Evolutionary conservation across 306 rosid genomes (phyloP).

Genomic region (Cicer arietinum): DNA sequence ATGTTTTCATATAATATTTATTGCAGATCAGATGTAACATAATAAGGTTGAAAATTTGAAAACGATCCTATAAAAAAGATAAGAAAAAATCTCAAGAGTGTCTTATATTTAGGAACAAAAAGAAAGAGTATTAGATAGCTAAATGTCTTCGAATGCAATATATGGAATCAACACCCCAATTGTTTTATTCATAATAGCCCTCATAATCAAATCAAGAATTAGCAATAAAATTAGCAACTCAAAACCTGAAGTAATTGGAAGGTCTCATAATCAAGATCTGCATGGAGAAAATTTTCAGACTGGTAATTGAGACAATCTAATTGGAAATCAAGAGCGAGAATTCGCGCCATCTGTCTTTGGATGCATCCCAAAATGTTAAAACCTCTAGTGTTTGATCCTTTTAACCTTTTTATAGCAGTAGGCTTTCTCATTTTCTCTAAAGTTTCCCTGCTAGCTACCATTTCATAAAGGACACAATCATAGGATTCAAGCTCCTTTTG

Average conservation of each 20-base stretch:
- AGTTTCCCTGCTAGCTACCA: slow-evolving; percentile 93
- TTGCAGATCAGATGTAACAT: too few species aligned
- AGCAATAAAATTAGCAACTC: slow-evolving; percentile 29
- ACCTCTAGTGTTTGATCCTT: slow-evolving; percentile 64
- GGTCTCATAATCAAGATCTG: slow-evolving; percentile 97
- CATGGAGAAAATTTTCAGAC: slow-evolving; percentile 83
- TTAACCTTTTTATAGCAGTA: slow-evolving; percentile 55
- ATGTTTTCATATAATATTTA: too few species aligned
- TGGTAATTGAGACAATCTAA: slow-evolving; percentile 84
- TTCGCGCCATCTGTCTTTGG: slow-evolving; percentile 92
- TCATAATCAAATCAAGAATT: slow-evolving; percentile 6
- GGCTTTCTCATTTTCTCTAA: slow-evolving; percentile 68
- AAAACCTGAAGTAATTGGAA: slow-evolving; percentile 85
- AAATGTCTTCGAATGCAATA: slow-evolving; percentile 24
- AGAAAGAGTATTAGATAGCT: neutral
- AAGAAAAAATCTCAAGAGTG: too few species aligned
- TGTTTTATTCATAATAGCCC: neutral
- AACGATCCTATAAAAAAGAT: too few species aligned
- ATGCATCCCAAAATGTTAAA: slow-evolving; percentile 84
- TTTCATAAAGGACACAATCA: slow-evolving; percentile 92
- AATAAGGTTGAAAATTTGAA: too few species aligned
- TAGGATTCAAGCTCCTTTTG: slow-evolving; percentile 87
- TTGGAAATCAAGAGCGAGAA: slow-evolving; percentile 84
- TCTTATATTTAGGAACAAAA: too few species aligned
- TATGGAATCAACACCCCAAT: slow-evolving; percentile 12